phyloP scores from a whole-genome alignment of 2,329 filamentous ascomycete genomes.

The Sodiomyces alkalinus region DNA sequence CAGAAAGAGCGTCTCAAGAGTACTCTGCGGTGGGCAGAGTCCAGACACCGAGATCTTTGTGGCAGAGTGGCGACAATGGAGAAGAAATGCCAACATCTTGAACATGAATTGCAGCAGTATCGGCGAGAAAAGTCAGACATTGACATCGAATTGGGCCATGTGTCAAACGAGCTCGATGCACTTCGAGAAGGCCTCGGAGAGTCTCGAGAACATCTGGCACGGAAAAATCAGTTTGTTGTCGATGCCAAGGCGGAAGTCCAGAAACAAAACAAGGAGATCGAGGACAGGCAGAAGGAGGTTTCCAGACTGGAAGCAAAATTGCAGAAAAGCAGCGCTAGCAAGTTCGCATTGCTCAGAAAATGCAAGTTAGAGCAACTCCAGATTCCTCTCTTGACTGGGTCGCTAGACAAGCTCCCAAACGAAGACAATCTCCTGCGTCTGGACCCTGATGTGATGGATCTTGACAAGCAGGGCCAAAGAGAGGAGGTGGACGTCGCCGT shows the following conservation, averaged over 20 bases:
- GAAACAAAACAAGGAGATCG: constrained; percentile 72
- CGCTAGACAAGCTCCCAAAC: constrained; percentile 74
- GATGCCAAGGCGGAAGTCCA: constrained; percentile 68
- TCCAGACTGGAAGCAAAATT: constrained; percentile 69
- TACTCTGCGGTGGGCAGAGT: constrained; percentile 41
- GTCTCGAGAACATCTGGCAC: constrained; percentile 49
- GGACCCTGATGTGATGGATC: constrained; percentile 82
- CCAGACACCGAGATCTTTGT: constrained; percentile 40
- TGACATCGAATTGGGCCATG: constrained; percentile 54
- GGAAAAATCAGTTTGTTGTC: constrained; percentile 61
- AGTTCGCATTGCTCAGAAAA: constrained; percentile 70
- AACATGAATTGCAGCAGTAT: constrained; percentile 54
- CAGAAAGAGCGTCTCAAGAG: constrained; percentile 64
- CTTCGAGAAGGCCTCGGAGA: constrained; percentile 58
- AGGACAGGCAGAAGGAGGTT: constrained; percentile 56
- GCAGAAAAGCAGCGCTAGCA: constrained; percentile 68
- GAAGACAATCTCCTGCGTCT: constrained; percentile 64
- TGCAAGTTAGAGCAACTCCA: constrained; percentile 91
- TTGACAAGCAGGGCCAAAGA: constrained; percentile 56
- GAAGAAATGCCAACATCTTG: constrained; percentile 48
- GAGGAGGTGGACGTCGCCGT: constrained; percentile 47
- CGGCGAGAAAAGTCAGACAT: constrained; percentile 59
- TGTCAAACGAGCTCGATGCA: constrained; percentile 63
- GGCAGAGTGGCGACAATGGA: constrained; percentile 55
- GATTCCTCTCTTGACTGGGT: constrained; percentile 62